Base-by-base conservation (phyloP, 192 early-diverging fungal species). In the Backusella macrospora region DNA sequence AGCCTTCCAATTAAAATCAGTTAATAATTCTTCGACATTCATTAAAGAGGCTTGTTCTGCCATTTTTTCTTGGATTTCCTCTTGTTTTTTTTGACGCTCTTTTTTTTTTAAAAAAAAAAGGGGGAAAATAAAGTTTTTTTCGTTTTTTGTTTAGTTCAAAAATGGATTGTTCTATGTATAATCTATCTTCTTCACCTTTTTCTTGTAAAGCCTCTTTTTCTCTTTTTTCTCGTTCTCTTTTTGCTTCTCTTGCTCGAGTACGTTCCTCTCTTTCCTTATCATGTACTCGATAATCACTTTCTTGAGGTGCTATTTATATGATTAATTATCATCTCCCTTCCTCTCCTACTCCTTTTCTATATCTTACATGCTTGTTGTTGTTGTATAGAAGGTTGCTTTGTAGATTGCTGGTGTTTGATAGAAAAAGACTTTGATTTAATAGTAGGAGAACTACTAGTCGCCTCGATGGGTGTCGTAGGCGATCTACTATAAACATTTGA, bases 1-100 rank as follows among this genome's bases (percentile, higher is more conserved):
- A 38, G 91, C 92, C 44, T 96, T 86, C 92, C 96, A 95, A 42
- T 96, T 92, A 83, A 97, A 97, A 73, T 94, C 95, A 6, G 86
- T 85, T 62, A 95, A 70, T 26, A 96, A 76, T 70, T 93, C 91
- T 75, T 92, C 92, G 26, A 91, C 87, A 46, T 93, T 91, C 55
- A 93, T 87, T 72, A 92, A 82, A 23, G 89, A 89, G 23, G 89
- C 81, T 71, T 94, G 86, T 72, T 92, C 90, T 4, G 78, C 78
- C 62, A 90, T 59, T 45, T 74, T 76, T 23, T 77, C 76, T 37
- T 76, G 76, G 6, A 73, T 55, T 26, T 77, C 76, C 7, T 72
- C 71, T 9, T 62, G 34, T 18, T 59, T 68, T 46, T 74, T 74
- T 62, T 71, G 76, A 26, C 71, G 45, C 14, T 70, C 78, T n/a